phyloP scores from a whole-genome alignment of 257 asterid genomes.

The Striga asiatica region DNA sequence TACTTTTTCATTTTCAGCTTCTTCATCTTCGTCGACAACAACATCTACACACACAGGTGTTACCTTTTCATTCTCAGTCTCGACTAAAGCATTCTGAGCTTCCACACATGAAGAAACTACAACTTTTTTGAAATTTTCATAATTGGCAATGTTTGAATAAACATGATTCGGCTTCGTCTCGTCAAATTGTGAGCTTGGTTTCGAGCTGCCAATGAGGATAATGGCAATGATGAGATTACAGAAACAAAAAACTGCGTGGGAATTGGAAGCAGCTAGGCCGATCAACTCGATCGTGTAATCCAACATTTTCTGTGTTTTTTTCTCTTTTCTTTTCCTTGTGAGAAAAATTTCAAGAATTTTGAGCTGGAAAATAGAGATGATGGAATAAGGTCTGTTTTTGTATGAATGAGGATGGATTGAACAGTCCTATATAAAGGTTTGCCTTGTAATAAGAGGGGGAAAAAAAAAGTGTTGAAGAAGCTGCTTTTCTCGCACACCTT shows the following conservation, averaged over 20 bases:
- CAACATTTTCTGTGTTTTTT: too few species aligned
- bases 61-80: slow-evolving; percentile 6
- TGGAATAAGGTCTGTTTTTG: background rate
- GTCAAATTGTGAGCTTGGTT: slow-evolving; percentile 2
- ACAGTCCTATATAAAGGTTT: slow-evolving; percentile 16
- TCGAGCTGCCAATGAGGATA: slow-evolving; percentile 36
- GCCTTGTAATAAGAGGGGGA: slow-evolving; percentile 9
- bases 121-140: background rate
- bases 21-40: slow-evolving; percentile 12
- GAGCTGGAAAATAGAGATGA: background rate
- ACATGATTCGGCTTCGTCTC: background rate
- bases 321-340: background rate
- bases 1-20: too few species aligned
- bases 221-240: slow-evolving; percentile 57
- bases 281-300: slow-evolving; percentile 35
- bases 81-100: background rate
- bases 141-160: background rate
- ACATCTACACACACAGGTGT: slow-evolving; percentile 17
- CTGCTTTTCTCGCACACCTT: slow-evolving; percentile 12
- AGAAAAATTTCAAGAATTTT: background rate
- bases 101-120: background rate
- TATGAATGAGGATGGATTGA: background rate
- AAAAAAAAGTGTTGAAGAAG: slow-evolving; percentile 21
- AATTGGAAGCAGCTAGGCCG: slow-evolving; percentile 42
- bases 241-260: slow-evolving; percentile 50